Conservation (phyloP, 1,284 basidiomycete genomes). For the Pseudozyma pruni region DNA sequence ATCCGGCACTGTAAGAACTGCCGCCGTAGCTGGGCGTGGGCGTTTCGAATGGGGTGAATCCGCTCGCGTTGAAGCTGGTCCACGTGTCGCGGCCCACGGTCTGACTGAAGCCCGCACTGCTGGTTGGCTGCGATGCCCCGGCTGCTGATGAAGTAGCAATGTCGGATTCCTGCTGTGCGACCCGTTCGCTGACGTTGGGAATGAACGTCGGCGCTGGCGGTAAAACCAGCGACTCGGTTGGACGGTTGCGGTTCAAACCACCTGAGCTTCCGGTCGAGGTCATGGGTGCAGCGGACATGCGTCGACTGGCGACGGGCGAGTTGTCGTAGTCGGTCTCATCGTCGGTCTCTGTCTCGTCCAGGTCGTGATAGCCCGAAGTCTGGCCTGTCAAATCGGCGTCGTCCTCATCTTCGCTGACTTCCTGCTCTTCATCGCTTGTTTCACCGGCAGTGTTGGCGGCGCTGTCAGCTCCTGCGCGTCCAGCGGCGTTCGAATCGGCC, state of each 20-base stretch:
- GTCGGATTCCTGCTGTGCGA: neutral
- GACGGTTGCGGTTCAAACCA: constrained; percentile 48
- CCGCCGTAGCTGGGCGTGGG: constrained; percentile 37
- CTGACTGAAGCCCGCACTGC: constrained; percentile 6
- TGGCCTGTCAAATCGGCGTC: constrained; percentile 28
- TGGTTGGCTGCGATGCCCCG: neutral
- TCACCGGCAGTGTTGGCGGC: constrained; percentile 11
- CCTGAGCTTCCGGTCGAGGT: constrained; percentile 25
- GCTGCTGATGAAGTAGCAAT: constrained; percentile 8
- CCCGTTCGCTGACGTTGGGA: constrained; percentile 9
- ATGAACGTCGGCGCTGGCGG: constrained; percentile 54
- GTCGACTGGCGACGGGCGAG: constrained; percentile 27
- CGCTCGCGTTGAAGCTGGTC: constrained; percentile 51
- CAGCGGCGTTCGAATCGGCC: neutral
- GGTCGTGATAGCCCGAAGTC: constrained; percentile 40
- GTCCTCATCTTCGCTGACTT: constrained; percentile 43
- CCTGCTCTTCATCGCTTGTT: constrained; percentile 50
- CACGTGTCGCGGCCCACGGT: constrained; percentile 42
- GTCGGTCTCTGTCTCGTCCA: constrained; percentile 43
- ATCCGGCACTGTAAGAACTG: constrained; percentile 4
- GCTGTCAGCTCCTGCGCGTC: constrained; percentile 1
- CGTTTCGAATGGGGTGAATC: constrained; percentile 55
- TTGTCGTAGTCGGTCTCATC: constrained; percentile 49
- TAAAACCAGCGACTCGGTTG: constrained; percentile 37
- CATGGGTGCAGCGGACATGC: constrained; percentile 26